Conservation (phyloP, 2,329 filamentous ascomycete genomes). For the Fusarium torulosum region DNA sequence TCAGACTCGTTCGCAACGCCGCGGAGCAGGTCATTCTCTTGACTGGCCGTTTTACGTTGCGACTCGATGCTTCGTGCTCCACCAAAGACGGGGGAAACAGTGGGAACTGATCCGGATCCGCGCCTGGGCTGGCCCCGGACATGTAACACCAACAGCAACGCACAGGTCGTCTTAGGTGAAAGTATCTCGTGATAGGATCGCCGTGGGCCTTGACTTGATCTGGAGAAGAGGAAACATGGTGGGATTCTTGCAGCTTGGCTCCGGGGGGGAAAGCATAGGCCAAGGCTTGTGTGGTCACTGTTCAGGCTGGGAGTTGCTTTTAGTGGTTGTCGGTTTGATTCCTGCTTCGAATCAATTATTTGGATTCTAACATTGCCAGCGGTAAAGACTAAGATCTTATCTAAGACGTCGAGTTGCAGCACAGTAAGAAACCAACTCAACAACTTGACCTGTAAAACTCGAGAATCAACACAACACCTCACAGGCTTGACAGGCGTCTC, state of each 20-base stretch:
- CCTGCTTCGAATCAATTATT: neutral
- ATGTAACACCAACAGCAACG: conserved; percentile 19
- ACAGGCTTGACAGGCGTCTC: neutral
- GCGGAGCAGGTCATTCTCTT: conserved; percentile 10
- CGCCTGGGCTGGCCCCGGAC: conserved; percentile 17
- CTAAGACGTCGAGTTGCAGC: conserved; percentile 15
- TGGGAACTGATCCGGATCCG: conserved; percentile 31
- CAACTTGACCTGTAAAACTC: conserved; percentile 2
- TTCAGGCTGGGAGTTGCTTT: neutral
- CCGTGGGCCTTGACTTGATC: neutral
- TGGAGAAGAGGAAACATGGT: conserved; percentile 14
- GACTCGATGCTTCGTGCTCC: conserved; percentile 15
- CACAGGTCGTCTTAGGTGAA: conserved; percentile 43
- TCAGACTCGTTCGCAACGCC: conserved; percentile 13
- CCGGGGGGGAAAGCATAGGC: neutral
- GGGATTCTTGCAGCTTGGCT: conserved; percentile 21
- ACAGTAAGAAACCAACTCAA: conserved; percentile 2
- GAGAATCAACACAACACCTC: neutral
- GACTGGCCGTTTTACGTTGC: conserved; percentile 16
- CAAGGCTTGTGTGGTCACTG: neutral
- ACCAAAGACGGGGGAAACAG: conserved; percentile 7
- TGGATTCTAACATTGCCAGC: neutral
- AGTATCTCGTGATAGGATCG: conserved; percentile 47
- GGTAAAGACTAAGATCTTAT: conserved; percentile 22
- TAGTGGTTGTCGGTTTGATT: neutral